A percentile compares a stretch with the other conserved stretches of the same genome.
Conservation (phyloP, 192 early-diverging fungal genomes). For the Backusella westeae region DNA sequence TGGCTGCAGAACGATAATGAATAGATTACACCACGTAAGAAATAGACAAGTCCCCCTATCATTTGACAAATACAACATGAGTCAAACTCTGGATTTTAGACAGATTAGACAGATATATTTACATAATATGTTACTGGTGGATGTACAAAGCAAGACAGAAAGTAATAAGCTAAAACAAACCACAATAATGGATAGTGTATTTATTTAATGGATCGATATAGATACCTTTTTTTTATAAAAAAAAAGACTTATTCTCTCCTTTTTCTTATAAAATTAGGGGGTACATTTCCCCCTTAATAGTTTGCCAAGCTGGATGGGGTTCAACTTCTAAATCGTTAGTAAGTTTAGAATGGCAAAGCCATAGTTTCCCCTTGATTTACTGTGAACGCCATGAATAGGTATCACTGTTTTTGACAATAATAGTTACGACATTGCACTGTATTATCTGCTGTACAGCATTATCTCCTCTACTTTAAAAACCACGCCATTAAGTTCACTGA, state of each 20-base stretch:
- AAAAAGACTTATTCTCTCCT: background rate
- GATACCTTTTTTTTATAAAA: background rate
- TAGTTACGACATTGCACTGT: background rate
- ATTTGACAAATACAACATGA: background rate
- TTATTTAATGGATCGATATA: background rate
- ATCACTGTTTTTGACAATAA: background rate
- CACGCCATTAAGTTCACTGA: background rate
- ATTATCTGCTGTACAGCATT: background rate
- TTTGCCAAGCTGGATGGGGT: background rate
- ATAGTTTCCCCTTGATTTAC: background rate
- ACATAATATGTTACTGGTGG: background rate
- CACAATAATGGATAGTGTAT: background rate
- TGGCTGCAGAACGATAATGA: background rate
- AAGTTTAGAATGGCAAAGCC: no score
- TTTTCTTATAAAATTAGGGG: no score
- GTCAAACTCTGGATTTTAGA: background rate
- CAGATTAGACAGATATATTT: background rate
- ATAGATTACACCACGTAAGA: background rate
- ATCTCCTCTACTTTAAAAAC: background rate
- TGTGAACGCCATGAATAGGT: background rate
- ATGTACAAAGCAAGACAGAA: background rate
- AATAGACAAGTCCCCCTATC: background rate
- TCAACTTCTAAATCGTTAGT: no score
- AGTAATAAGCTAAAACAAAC: background rate
- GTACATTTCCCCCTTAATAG: background rate